Evolutionary conservation across 208 protist genomes (phyloP).

Genomic region (Leishmania tropica): DNA sequence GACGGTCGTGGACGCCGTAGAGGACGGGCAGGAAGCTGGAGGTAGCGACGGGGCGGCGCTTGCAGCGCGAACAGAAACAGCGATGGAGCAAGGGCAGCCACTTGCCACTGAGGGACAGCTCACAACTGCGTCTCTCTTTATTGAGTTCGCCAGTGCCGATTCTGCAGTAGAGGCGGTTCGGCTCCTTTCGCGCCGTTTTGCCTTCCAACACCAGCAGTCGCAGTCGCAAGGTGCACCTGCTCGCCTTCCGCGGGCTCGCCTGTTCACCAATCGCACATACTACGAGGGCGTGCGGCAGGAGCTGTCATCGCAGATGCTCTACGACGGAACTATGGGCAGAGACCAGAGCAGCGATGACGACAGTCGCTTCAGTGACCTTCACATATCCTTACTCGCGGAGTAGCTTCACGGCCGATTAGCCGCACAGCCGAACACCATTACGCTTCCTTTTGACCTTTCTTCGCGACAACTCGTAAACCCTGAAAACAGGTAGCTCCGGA

Average conservation of each 20-base stretch:
- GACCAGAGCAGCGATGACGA: constrained; percentile 15
- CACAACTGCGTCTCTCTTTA: constrained; percentile 41
- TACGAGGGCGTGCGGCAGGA: constrained; percentile 50
- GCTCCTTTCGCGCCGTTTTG: constrained; percentile 42
- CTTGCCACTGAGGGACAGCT: background rate
- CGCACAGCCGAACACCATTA: background rate
- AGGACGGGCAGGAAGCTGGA: background rate
- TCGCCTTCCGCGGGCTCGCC: constrained; percentile 23
- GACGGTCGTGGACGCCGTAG: background rate
- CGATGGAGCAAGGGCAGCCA: constrained; percentile 2
- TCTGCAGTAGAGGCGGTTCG: constrained; percentile 55
- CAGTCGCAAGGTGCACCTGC: background rate
- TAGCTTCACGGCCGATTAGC: constrained; percentile 2
- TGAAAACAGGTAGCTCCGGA: background rate
- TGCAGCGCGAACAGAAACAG: background rate
- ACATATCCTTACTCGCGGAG: constrained; percentile 50
- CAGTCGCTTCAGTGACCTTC: constrained; percentile 37
- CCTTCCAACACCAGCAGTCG: background rate
- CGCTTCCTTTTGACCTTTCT: background rate
- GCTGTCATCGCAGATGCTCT: background rate
- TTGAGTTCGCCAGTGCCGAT: constrained; percentile 58
- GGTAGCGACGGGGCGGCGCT: background rate
- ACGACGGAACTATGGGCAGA: constrained; percentile 9
- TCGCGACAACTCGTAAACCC: background rate
- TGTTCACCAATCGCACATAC: constrained; percentile 60